Evolutionary conservation across 306 rosid species (phyloP), one percentile per base, ranked within the genome.

Genomic region (Sicyos edulis): DNA sequence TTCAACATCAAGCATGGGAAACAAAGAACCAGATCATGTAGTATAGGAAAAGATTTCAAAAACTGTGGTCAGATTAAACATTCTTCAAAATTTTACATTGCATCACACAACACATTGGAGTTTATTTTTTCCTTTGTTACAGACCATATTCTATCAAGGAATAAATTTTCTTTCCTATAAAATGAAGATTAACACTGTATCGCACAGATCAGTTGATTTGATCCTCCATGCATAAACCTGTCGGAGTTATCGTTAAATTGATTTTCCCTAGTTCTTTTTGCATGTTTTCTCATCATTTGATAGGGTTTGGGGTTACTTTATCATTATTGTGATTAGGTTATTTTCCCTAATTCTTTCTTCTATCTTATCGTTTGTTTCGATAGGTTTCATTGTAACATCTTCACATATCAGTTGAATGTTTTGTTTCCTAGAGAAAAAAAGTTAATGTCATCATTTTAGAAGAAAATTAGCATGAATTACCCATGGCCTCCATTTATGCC

Each of bases 21-120:
- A 68, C 37, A 68, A 68, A 24, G 59, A 51, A 9, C 17, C 11
- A 49, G 73, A 50, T 67, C 45, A 47, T 69, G 73, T 58, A 26
- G 26, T 49, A 8, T 68, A 69, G 73, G 9, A 21, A 49, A 69
- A 24, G 21, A 69, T 50, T 42, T 51, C 45, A 69, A 11, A 54
- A 72, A 32, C 47, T 72, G 51, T 37, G 53, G 62, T 42, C 53
- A 17, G 21, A 54, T 29, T 47, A 72, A 34, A 72, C 47, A 21
- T 5, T 55, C 53, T 54, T 40, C 9, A 34, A 72, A 42, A 6
- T 37, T 71, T 52, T 54, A 10, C 63, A 71, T n/a, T 19, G 53
- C 44, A 71, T 54, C 3, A 20, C 50, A 53, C 6, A n/a, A 47
- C 11, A 54, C 29, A 12, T 45, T 47, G 42, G 17, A 10, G 0